These are phyloP conservation scores for Cokeromyces recurvatus DNA, from an alignment of 371 early-diverging fungal genomes.

Conservation along the genomic window DNA sequence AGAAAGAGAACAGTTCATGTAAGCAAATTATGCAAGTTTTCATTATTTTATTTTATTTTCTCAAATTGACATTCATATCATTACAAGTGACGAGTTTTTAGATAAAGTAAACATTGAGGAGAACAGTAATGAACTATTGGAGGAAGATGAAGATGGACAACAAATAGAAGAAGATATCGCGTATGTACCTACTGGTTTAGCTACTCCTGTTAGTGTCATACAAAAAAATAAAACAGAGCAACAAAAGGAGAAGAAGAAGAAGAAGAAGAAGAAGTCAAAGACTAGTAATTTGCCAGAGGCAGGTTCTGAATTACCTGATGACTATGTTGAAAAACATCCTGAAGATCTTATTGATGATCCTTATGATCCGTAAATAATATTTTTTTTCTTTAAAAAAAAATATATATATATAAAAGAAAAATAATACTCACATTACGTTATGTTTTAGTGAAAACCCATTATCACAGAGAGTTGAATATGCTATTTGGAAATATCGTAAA, in stretches of 20 bases:
- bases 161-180: constrained; percentile 8
- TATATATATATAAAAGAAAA: neutral
- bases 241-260: constrained; percentile 37
- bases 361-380: constrained; percentile 31
- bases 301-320: constrained; percentile 39
- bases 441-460: constrained; percentile 32
- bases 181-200: constrained; percentile 16
- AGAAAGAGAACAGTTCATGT: neutral
- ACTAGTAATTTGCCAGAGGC: constrained; percentile 46
- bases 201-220: constrained; percentile 29
- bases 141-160: neutral
- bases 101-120: neutral
- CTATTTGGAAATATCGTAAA: constrained; percentile 51
- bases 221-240: constrained; percentile 3
- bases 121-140: neutral
- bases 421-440: no score
- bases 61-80: neutral
- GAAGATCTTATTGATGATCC: constrained; percentile 45
- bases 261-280: constrained; percentile 53
- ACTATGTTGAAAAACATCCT: constrained; percentile 30
- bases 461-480: constrained; percentile 52
- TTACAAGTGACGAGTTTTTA: neutral
- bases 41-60: neutral
- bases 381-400: neutral
- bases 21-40: neutral